Evolutionary conservation across 129 eudicot species (phyloP).

Genomic region (Artemisia argyi): DNA sequence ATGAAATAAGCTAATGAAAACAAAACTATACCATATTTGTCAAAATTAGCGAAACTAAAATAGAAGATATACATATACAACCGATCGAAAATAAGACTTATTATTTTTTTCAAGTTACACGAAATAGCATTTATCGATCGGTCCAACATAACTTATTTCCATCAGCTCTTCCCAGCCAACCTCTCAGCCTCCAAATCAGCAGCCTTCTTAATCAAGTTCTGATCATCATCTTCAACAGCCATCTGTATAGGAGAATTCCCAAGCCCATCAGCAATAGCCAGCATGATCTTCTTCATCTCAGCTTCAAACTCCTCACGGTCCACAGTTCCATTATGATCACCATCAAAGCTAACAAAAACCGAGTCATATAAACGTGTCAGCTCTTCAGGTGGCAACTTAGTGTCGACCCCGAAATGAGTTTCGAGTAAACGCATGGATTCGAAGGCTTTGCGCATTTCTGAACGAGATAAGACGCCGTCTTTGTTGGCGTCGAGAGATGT

Average conservation of each 20-base stretch:
- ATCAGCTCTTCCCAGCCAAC: constrained; percentile 24
- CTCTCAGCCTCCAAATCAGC: constrained; percentile 79
- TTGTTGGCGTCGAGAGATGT: constrained; percentile 51
- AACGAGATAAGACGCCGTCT: constrained; percentile 78
- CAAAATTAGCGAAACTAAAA: too few relatives aligned
- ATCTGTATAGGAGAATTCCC: constrained; percentile 83
- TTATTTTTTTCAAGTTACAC: too few relatives aligned
- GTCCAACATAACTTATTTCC: not conserved
- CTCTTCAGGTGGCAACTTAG: constrained; percentile 60
- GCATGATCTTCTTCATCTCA: constrained; percentile 81
- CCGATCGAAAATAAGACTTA: too few relatives aligned
- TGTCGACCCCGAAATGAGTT: constrained; percentile 76
- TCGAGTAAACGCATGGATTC: constrained; percentile 69
- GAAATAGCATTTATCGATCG: not conserved
- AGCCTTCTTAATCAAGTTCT: constrained; percentile 63
- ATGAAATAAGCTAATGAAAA: too few relatives aligned
- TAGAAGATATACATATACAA: too few relatives aligned
- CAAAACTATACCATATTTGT: too few relatives aligned
- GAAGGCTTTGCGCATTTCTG: constrained; percentile 78
- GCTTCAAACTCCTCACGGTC: constrained; percentile 63
- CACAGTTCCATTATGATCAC: constrained; percentile 58
- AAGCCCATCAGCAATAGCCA: constrained; percentile 85
- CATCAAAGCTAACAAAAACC: constrained; percentile 56
- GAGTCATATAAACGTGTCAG: constrained; percentile 64
- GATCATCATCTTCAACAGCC: constrained; percentile 77